These are phyloP conservation scores for Kentomonas sorsogonicus DNA, from an alignment of 208 protist genomes.

Conservation along the genomic window DNA sequence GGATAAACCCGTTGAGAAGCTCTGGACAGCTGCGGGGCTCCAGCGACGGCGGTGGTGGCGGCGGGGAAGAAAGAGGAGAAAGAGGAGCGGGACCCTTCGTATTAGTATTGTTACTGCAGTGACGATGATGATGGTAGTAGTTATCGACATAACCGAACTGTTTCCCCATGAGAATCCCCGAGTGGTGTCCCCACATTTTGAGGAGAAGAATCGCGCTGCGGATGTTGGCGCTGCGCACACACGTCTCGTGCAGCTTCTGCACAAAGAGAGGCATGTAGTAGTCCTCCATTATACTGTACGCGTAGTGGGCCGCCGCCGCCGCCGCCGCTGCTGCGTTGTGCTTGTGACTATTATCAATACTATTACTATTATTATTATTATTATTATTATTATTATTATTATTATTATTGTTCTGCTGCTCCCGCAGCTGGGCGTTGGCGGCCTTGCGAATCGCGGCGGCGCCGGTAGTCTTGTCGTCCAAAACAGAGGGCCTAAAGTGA, in stretches of 20 bases:
- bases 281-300: conserved; percentile 77
- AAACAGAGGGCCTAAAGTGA: conserved; percentile 52
- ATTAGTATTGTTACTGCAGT: too few relatives aligned
- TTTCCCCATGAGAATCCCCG: conserved; percentile 25
- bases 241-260: conserved; percentile 67
- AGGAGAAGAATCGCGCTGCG: conserved; percentile 73
- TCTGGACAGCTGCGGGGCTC: background rate
- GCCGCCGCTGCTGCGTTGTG: too few relatives aligned
- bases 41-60: too few relatives aligned
- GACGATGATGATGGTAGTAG: too few relatives aligned
- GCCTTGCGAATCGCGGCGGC: conserved; percentile 39
- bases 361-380: background rate
- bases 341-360: conserved; percentile 16
- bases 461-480: conserved; percentile 44
- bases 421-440: too few relatives aligned
- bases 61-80: too few relatives aligned
- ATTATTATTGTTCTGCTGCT: conserved; percentile 8
- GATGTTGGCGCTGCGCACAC: conserved; percentile 40
- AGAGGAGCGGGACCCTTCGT: too few relatives aligned
- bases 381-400: conserved; percentile 6
- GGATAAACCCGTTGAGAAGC: background rate
- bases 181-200: conserved; percentile 82
- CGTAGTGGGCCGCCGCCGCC: conserved; percentile 79
- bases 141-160: too few relatives aligned
- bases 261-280: conserved; percentile 68